Evolutionary conservation across 768 basidiomycete species (phyloP).

Genomic region (Gloeostereum incarnatum): DNA sequence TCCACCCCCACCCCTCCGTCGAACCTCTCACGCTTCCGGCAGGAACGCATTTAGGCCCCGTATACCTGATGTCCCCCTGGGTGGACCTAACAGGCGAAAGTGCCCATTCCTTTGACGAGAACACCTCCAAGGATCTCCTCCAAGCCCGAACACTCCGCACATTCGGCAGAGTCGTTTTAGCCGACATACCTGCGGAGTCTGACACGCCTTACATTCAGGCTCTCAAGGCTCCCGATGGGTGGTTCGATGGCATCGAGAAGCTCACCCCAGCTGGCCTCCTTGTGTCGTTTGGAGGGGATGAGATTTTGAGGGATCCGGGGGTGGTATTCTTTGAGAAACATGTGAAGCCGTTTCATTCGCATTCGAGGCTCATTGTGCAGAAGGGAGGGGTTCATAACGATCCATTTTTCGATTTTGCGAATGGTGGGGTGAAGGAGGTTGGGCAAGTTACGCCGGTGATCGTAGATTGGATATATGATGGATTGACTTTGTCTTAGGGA

Average conservation of each 20-base stretch:
- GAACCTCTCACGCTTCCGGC: conserved; percentile 12
- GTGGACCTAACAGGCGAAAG: conserved; percentile 15
- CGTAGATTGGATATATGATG: conserved; percentile 17
- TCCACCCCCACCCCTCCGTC: conserved; percentile 18
- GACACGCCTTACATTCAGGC: conserved; percentile 21
- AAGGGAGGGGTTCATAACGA: conserved; percentile 26
- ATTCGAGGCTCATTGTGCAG: conserved; percentile 18
- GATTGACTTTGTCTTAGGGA: no score
- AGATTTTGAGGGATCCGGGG: conserved; percentile 24
- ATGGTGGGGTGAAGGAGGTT: conserved; percentile 10
- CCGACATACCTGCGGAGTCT: conserved; percentile 14
- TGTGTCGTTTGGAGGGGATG: conserved; percentile 24
- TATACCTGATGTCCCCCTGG: conserved; percentile 26
- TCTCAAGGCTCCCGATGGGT: conserved; percentile 17
- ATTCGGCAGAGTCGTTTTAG: conserved; percentile 14
- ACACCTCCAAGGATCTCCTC: conserved; percentile 18
- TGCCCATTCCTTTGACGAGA: conserved; percentile 13
- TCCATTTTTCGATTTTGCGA: conserved; percentile 22
- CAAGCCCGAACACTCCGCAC: conserved; percentile 4
- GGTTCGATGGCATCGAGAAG: conserved; percentile 21
- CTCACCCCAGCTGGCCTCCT: conserved; percentile 23
- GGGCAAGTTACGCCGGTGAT: conserved; percentile 15
- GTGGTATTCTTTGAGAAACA: conserved; percentile 13
- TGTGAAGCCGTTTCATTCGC: conserved; percentile 12
- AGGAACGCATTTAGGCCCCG: conserved; percentile 12